phyloP scores from a whole-genome alignment of 768 basidiomycete genomes.

The Inosperma sp. region DNA sequence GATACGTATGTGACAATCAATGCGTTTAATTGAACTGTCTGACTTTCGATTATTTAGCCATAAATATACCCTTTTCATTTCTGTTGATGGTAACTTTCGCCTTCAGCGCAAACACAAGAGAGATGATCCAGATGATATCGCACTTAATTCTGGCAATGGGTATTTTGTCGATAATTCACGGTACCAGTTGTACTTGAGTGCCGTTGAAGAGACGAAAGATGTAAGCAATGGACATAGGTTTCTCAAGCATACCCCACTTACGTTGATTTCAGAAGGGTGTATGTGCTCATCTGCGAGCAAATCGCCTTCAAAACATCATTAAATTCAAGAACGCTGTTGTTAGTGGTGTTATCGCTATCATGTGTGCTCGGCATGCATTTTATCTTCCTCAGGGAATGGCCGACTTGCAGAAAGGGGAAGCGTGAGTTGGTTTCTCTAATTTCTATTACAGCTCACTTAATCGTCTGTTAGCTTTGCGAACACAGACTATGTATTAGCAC shows the following conservation, averaged over 20 bases:
- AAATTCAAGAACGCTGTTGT: conserved; percentile 27
- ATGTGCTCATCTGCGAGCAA: conserved; percentile 25
- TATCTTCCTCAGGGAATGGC: conserved; percentile 21
- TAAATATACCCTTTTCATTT: conserved; percentile 25
- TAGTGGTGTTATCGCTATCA: conserved; percentile 25
- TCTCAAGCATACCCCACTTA: too few relatives aligned
- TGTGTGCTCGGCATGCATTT: conserved; percentile 29
- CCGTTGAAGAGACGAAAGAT: conserved; percentile 1
- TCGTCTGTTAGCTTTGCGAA: conserved; percentile 16
- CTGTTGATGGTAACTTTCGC: conserved; percentile 26
- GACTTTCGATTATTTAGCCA: conserved; percentile 13
- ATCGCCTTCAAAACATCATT: conserved; percentile 23
- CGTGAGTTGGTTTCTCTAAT: conserved; percentile 16
- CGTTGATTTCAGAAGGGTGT: conserved; percentile 16
- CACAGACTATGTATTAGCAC: conserved; percentile 23
- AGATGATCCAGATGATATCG: conserved; percentile 26
- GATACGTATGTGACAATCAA: conserved; percentile 19
- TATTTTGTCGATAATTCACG: conserved; percentile 20
- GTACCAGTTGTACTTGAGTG: conserved; percentile 19
- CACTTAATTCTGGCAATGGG: conserved; percentile 23
- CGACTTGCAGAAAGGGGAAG: conserved; percentile 27
- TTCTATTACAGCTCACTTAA: neutral
- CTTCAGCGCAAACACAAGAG: conserved; percentile 24
- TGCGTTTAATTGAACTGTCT: too few relatives aligned
- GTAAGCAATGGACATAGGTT: too few relatives aligned